These are phyloP conservation scores for Sarocladium oryzae DNA, from an alignment of 2,329 filamentous ascomycete genomes.

Conservation along the genomic window DNA sequence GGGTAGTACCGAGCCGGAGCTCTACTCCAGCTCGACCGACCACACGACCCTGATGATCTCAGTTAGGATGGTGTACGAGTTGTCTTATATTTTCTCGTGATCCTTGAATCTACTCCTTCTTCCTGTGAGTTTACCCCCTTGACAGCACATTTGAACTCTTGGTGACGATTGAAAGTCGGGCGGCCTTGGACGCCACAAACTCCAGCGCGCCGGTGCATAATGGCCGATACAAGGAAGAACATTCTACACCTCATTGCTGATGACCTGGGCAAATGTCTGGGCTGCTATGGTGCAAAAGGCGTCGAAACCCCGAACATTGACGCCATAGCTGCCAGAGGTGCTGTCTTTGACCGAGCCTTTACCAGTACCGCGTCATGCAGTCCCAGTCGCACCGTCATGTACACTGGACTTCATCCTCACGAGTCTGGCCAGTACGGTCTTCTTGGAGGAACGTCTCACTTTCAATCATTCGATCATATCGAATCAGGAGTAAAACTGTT, in stretches of 20 bases:
- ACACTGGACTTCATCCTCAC: slow-evolving; percentile 42
- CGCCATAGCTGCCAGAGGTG: slow-evolving; percentile 28
- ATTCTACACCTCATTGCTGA: slow-evolving; percentile 35
- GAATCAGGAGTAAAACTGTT: slow-evolving; percentile 34
- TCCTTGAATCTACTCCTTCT: too few species aligned
- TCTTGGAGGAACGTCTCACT: slow-evolving; percentile 29
- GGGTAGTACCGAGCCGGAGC: background rate
- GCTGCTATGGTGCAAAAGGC: slow-evolving; percentile 26
- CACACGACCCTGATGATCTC: too few species aligned
- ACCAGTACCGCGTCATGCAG: slow-evolving; percentile 42
- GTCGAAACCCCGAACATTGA: slow-evolving; percentile 35
- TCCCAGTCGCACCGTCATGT: slow-evolving; percentile 38
- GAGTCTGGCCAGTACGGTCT: slow-evolving; percentile 43
- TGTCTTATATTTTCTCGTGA: too few species aligned
- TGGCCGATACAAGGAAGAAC: slow-evolving; percentile 19
- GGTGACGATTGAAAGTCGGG: too few species aligned
- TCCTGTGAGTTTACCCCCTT: too few species aligned
- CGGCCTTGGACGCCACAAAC: too few species aligned
- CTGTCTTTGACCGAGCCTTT: slow-evolving; percentile 32
- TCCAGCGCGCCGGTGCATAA: too few species aligned
- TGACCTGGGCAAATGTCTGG: slow-evolving; percentile 32
- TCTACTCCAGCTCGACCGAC: background rate
- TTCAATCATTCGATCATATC: slow-evolving; percentile 36
- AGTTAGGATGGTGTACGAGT: too few species aligned
- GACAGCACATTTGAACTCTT: too few species aligned